Evolutionary conservation across 2,329 filamentous ascomycete genomes (phyloP), one percentile per base, ranked within the genome.

Genomic region (Dryadomyces sulphureus): DNA sequence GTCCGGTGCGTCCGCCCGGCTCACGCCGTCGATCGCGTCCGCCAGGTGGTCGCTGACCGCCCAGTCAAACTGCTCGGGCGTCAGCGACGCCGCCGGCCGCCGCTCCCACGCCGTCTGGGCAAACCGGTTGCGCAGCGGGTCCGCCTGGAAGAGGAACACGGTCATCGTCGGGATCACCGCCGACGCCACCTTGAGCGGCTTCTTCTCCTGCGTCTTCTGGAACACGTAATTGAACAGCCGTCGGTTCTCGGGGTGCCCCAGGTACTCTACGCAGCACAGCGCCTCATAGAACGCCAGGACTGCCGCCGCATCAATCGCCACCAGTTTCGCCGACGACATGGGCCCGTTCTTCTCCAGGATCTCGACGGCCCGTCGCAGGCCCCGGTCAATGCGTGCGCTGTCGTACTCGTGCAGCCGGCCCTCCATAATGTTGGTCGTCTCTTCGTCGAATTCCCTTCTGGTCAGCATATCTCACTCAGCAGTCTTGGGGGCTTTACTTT

Each of bases 271-370:
- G 60, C 84, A 94, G 60, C 88, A 94, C 44, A 96, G 66, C 0
- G 84, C 81, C 60, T 96, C 90, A 55, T 93, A 94, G 25, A 96
- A 75, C 11, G 86, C 81, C 48, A 92, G 75, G 43, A 93, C 74
- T 7, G 85, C 77, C 24, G 75, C 66, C 2, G 72, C 65, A 24
- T 73, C 63, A 7, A 70, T 59, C 19, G 65, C 63, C 12, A 66
- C 67, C 34, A 75, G 62, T 45, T 66, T 65, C 0, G 62, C 56
- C 36, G 69, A 67, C 41, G 65, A 67, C 58, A 74, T 73, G 2
- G 59, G 57, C 2, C 63, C 64, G 20, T 71, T 66, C 8, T 63
- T 59, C 35, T 68, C 64, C 39, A 73, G 61, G 3, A 72, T 62
- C 11, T 63, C 60, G 45, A 74, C 68, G 4, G 73, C 70, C 44